Percentiles rank a stretch among this genome's conserved stretches.
Evolutionary conservation across 2,329 filamentous ascomycete genomes (phyloP).

Genomic region (Sarocladiaceae sp.): DNA sequence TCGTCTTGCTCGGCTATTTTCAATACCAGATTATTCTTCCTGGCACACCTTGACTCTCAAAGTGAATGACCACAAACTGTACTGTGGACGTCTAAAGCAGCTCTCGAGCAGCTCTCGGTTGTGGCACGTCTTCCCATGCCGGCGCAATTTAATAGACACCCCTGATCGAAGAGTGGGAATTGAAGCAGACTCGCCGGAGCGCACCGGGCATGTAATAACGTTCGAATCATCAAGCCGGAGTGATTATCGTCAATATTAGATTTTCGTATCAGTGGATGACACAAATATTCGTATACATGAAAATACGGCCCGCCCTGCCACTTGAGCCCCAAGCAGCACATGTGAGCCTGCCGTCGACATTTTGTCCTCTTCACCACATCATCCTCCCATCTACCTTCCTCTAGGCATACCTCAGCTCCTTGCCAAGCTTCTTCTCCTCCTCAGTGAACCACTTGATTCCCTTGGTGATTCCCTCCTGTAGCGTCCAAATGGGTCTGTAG

Average conservation of each 20-base stretch:
- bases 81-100: neutral
- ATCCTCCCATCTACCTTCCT: neutral
- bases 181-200: no score
- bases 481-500: constrained; percentile 62
- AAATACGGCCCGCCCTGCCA: neutral
- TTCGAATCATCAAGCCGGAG: neutral
- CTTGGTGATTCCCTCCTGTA: constrained; percentile 59
- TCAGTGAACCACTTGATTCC: constrained; percentile 52
- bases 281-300: constrained; percentile 5
- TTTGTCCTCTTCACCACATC: neutral
- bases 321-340: no score
- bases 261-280: neutral
- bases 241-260: neutral
- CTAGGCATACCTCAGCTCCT: constrained; percentile 8
- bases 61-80: no score
- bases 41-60: no score
- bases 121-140: no score
- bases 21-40: no score
- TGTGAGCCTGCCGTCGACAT: neutral
- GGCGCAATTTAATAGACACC: no score
- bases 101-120: no score
- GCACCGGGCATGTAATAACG: neutral
- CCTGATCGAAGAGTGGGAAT: no score
- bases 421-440: constrained; percentile 36
- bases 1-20: no score